Conservation (phyloP, 306 rosid species). For the Hippophae tibetana region DNA sequence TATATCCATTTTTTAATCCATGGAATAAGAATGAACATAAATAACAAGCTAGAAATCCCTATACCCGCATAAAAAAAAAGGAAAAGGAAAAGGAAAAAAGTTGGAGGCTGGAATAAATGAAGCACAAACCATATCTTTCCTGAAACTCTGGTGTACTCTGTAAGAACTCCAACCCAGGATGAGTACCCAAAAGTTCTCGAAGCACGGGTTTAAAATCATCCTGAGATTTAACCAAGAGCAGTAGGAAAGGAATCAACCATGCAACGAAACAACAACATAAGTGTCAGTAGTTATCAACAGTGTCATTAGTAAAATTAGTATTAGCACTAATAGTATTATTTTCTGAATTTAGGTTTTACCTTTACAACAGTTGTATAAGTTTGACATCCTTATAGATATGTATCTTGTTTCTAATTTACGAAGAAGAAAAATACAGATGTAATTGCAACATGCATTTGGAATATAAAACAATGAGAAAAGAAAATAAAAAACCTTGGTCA, state of each 20-base stretch:
- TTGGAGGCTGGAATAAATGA: conserved; percentile 10
- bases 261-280: not conserved
- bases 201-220: conserved; percentile 96
- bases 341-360: too few species aligned
- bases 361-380: conserved; percentile 5
- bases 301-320: too few species aligned
- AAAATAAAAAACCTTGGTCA: conserved; percentile 56
- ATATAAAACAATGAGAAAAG: conserved; percentile 2
- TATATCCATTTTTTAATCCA: too few species aligned
- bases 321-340: too few species aligned
- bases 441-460: not conserved
- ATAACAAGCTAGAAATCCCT: not conserved
- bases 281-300: not conserved
- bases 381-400: conserved; percentile 14
- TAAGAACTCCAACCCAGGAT: conserved; percentile 95
- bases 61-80: not conserved
- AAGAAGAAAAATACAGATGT: too few species aligned
- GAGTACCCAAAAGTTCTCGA: conserved; percentile 89
- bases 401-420: too few species aligned
- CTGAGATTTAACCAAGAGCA: conserved; percentile 31
- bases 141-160: conserved; percentile 99
- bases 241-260: conserved; percentile 1
- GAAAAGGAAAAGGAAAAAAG: too few species aligned
- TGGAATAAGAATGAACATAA: too few species aligned
- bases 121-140: conserved; percentile 94